Base-by-base conservation (phyloP, 2,329 filamentous ascomycete genomes). In the Fusarium oligoseptatum region DNA sequence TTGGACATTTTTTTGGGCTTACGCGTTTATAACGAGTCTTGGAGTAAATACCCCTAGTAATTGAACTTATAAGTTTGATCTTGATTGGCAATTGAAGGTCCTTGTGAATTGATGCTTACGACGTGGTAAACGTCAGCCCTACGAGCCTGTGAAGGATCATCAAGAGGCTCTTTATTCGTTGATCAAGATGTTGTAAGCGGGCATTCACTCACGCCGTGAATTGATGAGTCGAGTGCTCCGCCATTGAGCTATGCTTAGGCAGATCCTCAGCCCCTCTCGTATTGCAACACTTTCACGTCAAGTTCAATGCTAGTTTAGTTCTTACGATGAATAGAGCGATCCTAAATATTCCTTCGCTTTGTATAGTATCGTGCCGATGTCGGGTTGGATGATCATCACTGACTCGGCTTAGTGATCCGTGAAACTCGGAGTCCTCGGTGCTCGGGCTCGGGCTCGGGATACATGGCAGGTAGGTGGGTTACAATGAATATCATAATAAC, bases 11-110 rank as follows among this genome's bases (percentile, higher is more conserved):
- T 41, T 41, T 43, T 43, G 8, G 55, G 68, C 65, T 68, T 43
- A 52, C 57, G 60, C 39, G 12, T 58, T 71, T 37, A 56, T 64
- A 45, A 61, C 64, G 66, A 65, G 57, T 24, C 15, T 45, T 22
- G 36, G 70, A 37, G 67, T 56, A n/a, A 45, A 73, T 71, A 75
- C 73, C 72, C 67, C 27, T 62, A 62, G 32, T 37, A 61, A 66
- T 41, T 60, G 39, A 52, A 72, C 57, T 56, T 60, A 36, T 17
- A 52, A 57, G 17, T 39, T 50, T 50, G 60, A 58, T 6, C 36
- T 56, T 52, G 34, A 22, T 17, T 27, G 50, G 37, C 36, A 48
- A 37, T 37, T 8, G n/a, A 37, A n/a, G 12, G 29, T 45, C 29
- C 20, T 4, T 1, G 8, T 57, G 48, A 50, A 29, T 4, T 15